Conservation (phyloP, 2,329 filamentous ascomycete genomes). For the Ophiostoma himal-ulmi region DNA sequence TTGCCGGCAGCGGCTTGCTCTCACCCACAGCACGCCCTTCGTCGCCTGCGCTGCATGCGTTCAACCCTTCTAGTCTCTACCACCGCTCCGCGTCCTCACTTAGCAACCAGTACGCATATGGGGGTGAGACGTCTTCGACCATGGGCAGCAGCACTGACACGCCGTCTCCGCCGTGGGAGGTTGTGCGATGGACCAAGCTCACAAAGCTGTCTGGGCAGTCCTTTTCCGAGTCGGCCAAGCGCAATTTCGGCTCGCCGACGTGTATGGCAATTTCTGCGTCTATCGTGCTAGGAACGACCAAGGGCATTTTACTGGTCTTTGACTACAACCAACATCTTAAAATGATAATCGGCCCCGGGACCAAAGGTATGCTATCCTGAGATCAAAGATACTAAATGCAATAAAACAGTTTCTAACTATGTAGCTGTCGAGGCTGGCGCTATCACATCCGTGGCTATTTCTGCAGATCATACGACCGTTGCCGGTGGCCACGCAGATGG, state of each 20-base stretch:
- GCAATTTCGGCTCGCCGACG: constrained; percentile 87
- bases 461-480: constrained; percentile 87
- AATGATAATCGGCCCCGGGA: constrained; percentile 86
- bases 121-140: background rate
- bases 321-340: constrained; percentile 96
- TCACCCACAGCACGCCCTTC: constrained; percentile 64
- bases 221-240: constrained; percentile 86
- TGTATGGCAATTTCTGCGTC: constrained; percentile 82
- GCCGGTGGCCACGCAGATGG: constrained; percentile 86
- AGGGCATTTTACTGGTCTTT: constrained; percentile 90
- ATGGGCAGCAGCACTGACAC: constrained; percentile 36
- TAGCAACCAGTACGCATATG: constrained; percentile 45
- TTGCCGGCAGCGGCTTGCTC: constrained; percentile 34
- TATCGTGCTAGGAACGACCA: constrained; percentile 85
- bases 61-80: constrained; percentile 42
- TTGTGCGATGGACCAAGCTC: constrained; percentile 90
- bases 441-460: constrained; percentile 81
- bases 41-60: constrained; percentile 62
- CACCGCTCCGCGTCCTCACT: constrained; percentile 52
- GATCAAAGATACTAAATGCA: too few relatives aligned
- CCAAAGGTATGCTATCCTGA: constrained; percentile 58
- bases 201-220: constrained; percentile 83
- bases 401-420: background rate
- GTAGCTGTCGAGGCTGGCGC: constrained; percentile 83
- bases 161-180: constrained; percentile 80